Base-by-base conservation (phyloP, 306 rosid species). In the Fragaria vesca region DNA sequence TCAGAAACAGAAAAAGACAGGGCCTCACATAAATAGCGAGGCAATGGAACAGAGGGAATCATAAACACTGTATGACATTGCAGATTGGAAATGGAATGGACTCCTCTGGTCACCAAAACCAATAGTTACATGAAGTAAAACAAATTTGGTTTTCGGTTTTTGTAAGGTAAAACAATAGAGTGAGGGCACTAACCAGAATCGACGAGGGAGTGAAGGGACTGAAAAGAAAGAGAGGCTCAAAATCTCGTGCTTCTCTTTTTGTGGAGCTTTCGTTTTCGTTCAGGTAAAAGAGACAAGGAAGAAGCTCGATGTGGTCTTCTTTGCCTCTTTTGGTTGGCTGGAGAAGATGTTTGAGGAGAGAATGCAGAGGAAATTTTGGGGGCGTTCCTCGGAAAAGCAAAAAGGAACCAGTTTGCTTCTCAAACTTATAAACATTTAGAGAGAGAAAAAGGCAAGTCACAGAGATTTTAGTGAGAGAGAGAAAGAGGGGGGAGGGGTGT, bases 301-400 rank as follows among this genome's bases (percentile, higher is more conserved):
- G 57, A 54, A 36, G 38, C 16, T 12, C 32, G 77, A 50, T 24
- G 20, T 20, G 36, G 13, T 42, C 21, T 78, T 76, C 60, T 54
- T 66, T 40, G 46, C 75, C 46, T 26, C 72, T 69, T 46, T 58
- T 75, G 79, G 82, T 57, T 78, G 81, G 80, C 81, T 73, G 72
- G 46, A 28, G 75, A 65, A 18, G 73, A 66, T 8, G 28, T 66
- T 66, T 9, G 4, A 51, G 18, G 20, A 71, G 40, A 71, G 76
- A 71, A 73, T 12, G 69, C 76, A 71, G 84, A 42, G 43, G 61
- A 42, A 51, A 62, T 45, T 32, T 81, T 69, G 80, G 70, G 65
- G 81, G 69, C 60, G 80, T 81, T 85, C 84, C 85, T 79, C 69
- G 83, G 63, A 82, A 83, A 81, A 68, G 77, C 65, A 32, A 83